These are phyloP conservation scores for Chytridium lagenaria DNA, from an alignment of 371 early-diverging fungal species.

Conservation along the genomic window DNA sequence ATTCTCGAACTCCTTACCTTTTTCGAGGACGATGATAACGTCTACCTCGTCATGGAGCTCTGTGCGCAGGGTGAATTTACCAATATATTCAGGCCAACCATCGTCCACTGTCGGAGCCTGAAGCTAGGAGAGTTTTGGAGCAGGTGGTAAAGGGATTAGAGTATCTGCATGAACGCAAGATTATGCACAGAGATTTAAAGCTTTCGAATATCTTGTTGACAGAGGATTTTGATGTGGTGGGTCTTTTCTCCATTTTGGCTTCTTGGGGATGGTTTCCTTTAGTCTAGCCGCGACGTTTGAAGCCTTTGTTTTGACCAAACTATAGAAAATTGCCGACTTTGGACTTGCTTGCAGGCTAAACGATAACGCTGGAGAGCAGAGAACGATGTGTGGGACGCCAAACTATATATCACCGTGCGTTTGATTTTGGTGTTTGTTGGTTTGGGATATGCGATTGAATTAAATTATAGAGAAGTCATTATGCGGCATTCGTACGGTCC, in stretches of 20 bases:
- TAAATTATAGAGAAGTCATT: slow-evolving; percentile 53
- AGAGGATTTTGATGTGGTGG: slow-evolving; percentile 56
- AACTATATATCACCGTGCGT: slow-evolving; percentile 80
- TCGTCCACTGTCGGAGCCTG: slow-evolving; percentile 46
- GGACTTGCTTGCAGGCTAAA: slow-evolving; percentile 65
- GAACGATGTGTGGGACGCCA: slow-evolving; percentile 80
- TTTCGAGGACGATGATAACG: slow-evolving; percentile 69
- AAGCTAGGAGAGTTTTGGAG: slow-evolving; percentile 61
- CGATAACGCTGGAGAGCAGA: slow-evolving; percentile 50
- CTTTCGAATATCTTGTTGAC: slow-evolving; percentile 73
- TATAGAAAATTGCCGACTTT: slow-evolving; percentile 78
- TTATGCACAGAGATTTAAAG: slow-evolving; percentile 79
- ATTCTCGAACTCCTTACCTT: slow-evolving; percentile 63
- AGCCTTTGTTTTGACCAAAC: neutral
- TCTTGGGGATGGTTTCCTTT: too few species aligned
- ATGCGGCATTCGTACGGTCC: slow-evolving; percentile 64
- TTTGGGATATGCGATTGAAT: slow-evolving; percentile 24
- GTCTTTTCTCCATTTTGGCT: too few species aligned
- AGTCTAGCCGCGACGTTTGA: too few species aligned
- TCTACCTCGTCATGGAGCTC: slow-evolving; percentile 81
- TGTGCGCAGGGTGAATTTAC: slow-evolving; percentile 71
- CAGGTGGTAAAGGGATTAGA: slow-evolving; percentile 62
- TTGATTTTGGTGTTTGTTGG: slow-evolving; percentile 6
- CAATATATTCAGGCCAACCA: slow-evolving; percentile 58
- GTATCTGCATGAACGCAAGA: slow-evolving; percentile 64